Conservation (phyloP, 2,329 filamentous ascomycete genomes). For the Ophiostoma sp. region DNA sequence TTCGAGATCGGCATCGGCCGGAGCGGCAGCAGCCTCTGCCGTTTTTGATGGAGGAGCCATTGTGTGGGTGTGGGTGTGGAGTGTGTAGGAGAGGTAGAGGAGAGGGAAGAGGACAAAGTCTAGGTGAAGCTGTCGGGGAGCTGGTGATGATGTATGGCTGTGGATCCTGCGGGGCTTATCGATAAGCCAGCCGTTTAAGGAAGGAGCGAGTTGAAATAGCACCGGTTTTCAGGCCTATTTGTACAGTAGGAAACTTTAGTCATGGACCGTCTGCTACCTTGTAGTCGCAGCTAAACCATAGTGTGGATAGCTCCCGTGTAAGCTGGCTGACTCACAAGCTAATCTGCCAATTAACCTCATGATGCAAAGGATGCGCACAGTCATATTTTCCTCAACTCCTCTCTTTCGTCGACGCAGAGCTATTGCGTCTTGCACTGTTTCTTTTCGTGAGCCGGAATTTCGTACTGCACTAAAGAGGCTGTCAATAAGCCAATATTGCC, state of each 20-base stretch:
- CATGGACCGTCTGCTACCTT: too few species aligned
- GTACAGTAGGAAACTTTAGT: neutral
- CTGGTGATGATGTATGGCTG: constrained; percentile 9
- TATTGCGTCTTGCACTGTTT: neutral
- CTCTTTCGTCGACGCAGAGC: neutral
- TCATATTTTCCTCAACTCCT: neutral
- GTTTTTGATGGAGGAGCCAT: constrained; percentile 14
- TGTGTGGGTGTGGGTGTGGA: neutral
- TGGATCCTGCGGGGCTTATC: constrained; percentile 11
- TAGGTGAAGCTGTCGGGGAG: neutral
- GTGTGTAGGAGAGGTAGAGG: neutral
- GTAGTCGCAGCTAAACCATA: neutral
- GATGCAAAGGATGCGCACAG: neutral
- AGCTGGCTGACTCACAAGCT: neutral
- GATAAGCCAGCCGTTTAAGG: constrained; percentile 1
- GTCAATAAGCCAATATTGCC: neutral
- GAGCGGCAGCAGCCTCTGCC: neutral
- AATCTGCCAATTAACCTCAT: neutral
- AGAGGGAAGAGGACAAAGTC: too few species aligned
- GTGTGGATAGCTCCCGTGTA: neutral
- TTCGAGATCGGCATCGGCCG: constrained; percentile 2
- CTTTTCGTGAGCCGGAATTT: neutral
- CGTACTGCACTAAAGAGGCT: neutral
- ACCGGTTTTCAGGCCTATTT: neutral
- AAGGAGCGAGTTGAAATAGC: neutral